These are phyloP conservation scores for Globisporangium viniferum DNA, from an alignment of 352 stramenopile genomes.

Conservation along the genomic window DNA sequence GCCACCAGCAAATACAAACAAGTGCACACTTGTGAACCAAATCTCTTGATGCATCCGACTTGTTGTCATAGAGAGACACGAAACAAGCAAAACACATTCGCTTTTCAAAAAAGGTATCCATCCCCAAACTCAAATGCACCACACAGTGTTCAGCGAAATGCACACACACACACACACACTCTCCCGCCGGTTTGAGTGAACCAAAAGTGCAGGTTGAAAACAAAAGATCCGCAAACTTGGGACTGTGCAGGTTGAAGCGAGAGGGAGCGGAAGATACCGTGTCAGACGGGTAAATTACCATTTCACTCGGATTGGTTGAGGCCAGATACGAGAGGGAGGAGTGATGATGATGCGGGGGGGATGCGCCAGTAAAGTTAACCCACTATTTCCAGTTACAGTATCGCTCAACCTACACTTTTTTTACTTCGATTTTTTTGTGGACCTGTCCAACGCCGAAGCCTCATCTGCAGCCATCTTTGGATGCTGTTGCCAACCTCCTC, in stretches of 20 bases:
- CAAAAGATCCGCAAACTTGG: constrained; percentile 2
- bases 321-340: background rate
- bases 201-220: constrained; percentile 2
- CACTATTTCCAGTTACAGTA: constrained; percentile 12
- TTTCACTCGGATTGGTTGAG: background rate
- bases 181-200: background rate
- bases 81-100: background rate
- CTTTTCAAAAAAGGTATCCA: background rate
- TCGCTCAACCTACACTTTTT: constrained; percentile 16
- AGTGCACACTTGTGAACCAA: background rate
- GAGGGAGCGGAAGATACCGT: constrained; percentile 3
- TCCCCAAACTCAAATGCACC: background rate
- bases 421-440: background rate
- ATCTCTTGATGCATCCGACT: background rate
- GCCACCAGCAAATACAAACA: background rate
- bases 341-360: background rate
- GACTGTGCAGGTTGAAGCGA: background rate
- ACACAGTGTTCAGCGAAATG: background rate
- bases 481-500: background rate
- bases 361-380: constrained; percentile 6
- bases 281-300: background rate
- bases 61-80: background rate
- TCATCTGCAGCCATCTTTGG: background rate
- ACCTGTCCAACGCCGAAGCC: constrained; percentile 5
- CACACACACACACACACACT: background rate